Conservation (phyloP, 768 basidiomycete genomes). For the Lactarius tabidus region DNA sequence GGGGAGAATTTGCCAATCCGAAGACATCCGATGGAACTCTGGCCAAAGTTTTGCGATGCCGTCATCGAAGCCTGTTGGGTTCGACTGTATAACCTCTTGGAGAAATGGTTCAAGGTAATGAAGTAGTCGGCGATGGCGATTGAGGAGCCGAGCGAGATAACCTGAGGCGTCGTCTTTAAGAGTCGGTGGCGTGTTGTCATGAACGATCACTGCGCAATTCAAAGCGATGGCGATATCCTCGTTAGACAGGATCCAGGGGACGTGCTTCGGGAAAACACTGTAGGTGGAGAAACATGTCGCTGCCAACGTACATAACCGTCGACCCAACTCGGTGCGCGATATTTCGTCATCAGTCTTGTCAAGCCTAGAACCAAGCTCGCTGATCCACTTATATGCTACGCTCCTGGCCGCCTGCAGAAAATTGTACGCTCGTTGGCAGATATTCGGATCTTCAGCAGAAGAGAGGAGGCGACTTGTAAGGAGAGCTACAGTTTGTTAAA, state of each 20-base stretch:
- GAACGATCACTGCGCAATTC: constrained; percentile 12
- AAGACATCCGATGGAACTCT: not conserved
- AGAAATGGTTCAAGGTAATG: not conserved
- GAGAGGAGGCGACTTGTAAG: not conserved
- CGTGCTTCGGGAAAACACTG: not conserved
- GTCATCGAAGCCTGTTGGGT: not conserved
- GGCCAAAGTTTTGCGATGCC: constrained; percentile 3
- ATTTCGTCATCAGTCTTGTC: not conserved
- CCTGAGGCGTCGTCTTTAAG: not conserved
- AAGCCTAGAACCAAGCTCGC: not conserved
- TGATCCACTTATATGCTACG: constrained; percentile 2
- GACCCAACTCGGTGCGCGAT: not conserved
- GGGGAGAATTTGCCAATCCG: constrained; percentile 7
- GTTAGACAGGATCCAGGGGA: not conserved
- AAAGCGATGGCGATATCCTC: constrained; percentile 10
- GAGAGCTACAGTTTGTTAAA: not conserved
- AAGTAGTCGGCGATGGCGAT: not conserved
- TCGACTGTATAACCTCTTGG: no score
- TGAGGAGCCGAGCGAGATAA: not conserved
- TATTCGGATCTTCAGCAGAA: not conserved
- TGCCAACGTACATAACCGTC: not conserved
- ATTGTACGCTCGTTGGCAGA: not conserved
- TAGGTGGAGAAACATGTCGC: constrained; percentile 9
- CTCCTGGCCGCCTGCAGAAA: constrained; percentile 1
- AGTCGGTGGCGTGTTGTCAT: not conserved